Base-by-base conservation (phyloP, 129 eudicot genomes). In the Cynara cardunculus region DNA sequence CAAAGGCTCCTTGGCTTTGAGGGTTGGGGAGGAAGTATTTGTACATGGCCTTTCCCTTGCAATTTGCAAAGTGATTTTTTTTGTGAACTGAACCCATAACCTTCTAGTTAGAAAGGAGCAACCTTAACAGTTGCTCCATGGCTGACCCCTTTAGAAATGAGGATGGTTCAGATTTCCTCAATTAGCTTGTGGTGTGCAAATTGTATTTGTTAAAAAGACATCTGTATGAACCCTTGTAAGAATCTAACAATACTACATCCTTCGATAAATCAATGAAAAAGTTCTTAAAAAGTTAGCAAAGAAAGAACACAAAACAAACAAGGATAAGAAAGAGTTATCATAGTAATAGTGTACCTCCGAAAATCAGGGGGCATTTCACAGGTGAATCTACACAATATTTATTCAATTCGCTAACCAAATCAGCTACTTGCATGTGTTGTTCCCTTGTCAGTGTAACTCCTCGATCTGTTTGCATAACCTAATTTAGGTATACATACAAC, bases 391-490 rank as follows among this genome's bases (percentile, higher is more conserved):
- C 87, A 83, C 98, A 92, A 53, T 86, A 94, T 62, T 74, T 86
- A 24, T 88, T 84, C 85, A 94, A 70, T 65, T 91, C 97, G 2
- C 81, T 53, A 32, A 91, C 94, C 76, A 89, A 68, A 85, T 94
- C 90, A 71, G 92, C 98, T 71, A 94, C 98, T 66, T 84, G 87
- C 80, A 68, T 74, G 85, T 94, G 98, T 72, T 92, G 94, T 14
- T 90, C 94, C 62, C 80, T 85, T 49, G 88, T 85, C 28, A 94
- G 85, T 73, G 79, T 67, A 80, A 90, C 98, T 86, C 98, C 98
- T 71, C 98, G 79, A 86, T 94, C 98, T 68, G 98, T 90, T 81
- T 91, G 85, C 81, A 73, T 32, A 73, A 94, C 98, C 98, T 94
- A 84, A 32, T 76, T 77, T 75, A 82, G 79, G 25, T 49, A 80